Conservation (phyloP, 345 rosid genomes). For the Lagerstroemia speciosa region DNA sequence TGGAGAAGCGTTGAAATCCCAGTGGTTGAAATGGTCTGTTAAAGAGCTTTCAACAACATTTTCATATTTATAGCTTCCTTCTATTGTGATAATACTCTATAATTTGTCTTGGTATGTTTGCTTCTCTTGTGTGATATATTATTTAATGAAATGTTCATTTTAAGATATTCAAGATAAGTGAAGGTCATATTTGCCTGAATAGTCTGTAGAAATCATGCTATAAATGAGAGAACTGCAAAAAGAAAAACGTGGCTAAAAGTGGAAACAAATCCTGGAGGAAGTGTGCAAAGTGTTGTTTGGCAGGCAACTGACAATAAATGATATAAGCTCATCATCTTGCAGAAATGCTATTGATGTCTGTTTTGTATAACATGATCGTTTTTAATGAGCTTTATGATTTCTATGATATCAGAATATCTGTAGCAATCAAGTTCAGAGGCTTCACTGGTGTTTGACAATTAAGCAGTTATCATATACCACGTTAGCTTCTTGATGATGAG, state of each 20-base stretch:
- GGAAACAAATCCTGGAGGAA: not conserved
- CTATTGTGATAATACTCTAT: not conserved
- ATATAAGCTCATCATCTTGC: not conserved
- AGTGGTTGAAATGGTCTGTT: conserved; percentile 56
- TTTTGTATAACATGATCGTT: not conserved
- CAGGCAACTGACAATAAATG: not conserved
- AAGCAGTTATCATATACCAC: not conserved
- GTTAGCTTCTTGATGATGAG: not conserved
- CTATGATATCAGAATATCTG: not conserved
- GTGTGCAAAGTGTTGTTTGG: not conserved
- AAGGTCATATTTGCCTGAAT: not conserved
- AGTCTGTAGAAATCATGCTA: not conserved
- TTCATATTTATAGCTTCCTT: not conserved
- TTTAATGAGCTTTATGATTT: not conserved
- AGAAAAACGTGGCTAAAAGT: not conserved
- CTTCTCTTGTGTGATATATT: not conserved
- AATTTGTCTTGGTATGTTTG: not conserved
- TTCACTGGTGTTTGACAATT: not conserved
- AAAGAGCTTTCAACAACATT: not conserved
- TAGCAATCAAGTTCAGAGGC: not conserved
- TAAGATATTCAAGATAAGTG: not conserved
- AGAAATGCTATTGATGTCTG: not conserved
- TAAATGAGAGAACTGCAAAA: not conserved
- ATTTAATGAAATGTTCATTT: not conserved
- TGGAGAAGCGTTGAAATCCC: conserved; percentile 78